Base-by-base conservation (phyloP, 2,329 filamentous ascomycete genomes). In the Myriosclerotinia scirpicola region DNA sequence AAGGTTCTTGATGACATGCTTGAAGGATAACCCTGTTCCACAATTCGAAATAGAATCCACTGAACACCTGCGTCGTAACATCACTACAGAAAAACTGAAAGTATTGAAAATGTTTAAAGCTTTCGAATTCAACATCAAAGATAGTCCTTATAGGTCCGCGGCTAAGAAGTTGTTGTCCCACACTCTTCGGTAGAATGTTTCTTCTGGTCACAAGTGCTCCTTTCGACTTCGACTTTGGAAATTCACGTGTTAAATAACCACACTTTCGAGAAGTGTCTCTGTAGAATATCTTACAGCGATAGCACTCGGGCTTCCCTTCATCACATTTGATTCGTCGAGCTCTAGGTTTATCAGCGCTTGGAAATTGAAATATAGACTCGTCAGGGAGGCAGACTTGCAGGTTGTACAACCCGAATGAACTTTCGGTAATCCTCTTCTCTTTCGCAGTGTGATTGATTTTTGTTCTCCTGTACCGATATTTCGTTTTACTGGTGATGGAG, bases 271-370 rank as follows among this genome's bases (percentile, higher is more conserved):
- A 60, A 50, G 46, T 60, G 3, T 54, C 63, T 30, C 53, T 65
- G 7, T 50, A 60, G 12, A 65, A 65, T 38, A 30, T 65, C 42
- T 30, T 59, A 30, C 63, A 65, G 34, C 63, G 63, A 65, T 40
- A 34, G 12, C 63, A 65, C 4, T 59, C 54, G 8, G 63, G 54
- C 11, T 60, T 65, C 8, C 46, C 54, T 50, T 65, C 63, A 44
- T 65, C 63, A 38, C 63, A 65, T 50, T 65, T 65, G 22, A 65
- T 65, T 30, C 54, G 44, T 59, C 63, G 63, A 36, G 42, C 34
- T 59, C 63, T 60, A 5, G 42, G 50, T 20, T 15, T 11, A 44
- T 60, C 34, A 60, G 56, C 8, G 20, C 22, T n/a, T 17, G 20
- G 30, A 30, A 3, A 11, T 20, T 3, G 9, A 5, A 22, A 50